These are phyloP conservation scores for Penicillium cataractarum DNA, from an alignment of 495 filamentous ascomycete genomes.

Conservation along the genomic window DNA sequence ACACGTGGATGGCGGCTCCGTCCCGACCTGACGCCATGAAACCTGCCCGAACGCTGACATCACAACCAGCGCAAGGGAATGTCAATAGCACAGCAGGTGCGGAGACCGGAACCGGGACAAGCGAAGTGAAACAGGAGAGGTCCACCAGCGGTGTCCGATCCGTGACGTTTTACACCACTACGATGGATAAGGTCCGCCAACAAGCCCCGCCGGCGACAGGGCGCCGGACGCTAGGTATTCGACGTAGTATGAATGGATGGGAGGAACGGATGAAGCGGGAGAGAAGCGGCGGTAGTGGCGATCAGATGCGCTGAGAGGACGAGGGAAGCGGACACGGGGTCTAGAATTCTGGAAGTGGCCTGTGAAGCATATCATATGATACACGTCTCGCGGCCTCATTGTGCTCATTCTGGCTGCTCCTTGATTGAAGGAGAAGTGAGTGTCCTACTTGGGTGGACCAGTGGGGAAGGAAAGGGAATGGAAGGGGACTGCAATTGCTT, in stretches of 20 bases:
- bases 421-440: not conserved
- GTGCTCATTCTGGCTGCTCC: not conserved
- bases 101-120: slow-evolving; percentile 21
- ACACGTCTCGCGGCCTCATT: slow-evolving; percentile 19
- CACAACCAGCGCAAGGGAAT: slow-evolving; percentile 15
- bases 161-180: slow-evolving; percentile 58
- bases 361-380: slow-evolving; percentile 4
- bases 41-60: slow-evolving; percentile 24
- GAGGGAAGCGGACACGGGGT: slow-evolving; percentile 12
- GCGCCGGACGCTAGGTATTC: slow-evolving; percentile 59
- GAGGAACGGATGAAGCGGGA: slow-evolving; percentile 50
- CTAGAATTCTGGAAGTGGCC: slow-evolving; percentile 16
- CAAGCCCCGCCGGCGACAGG: slow-evolving; percentile 31
- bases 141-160: slow-evolving; percentile 35
- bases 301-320: slow-evolving; percentile 18
- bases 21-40: slow-evolving; percentile 29
- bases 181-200: slow-evolving; percentile 46
- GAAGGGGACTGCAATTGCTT: slow-evolving; percentile 1
- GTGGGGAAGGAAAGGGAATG: not conserved
- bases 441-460: not conserved
- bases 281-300: slow-evolving; percentile 16
- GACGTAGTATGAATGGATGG: slow-evolving; percentile 63
- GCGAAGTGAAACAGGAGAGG: slow-evolving; percentile 31
- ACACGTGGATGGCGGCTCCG: slow-evolving; percentile 46
- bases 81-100: slow-evolving; percentile 13